Base-by-base conservation (phyloP, 2,329 filamentous ascomycete species). In the Eurotiales sp. region DNA sequence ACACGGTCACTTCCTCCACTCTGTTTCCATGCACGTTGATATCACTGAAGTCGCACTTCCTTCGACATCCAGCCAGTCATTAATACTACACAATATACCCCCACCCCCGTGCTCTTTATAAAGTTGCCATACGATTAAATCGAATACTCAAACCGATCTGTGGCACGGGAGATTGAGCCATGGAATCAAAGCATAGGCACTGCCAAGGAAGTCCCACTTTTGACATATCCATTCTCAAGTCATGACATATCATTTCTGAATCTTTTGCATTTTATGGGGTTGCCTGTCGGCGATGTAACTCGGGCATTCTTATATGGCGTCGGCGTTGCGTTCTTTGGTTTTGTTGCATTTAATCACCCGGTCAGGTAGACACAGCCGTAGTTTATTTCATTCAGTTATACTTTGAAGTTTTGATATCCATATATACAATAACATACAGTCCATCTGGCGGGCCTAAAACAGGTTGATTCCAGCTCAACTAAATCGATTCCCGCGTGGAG, bases 401-500 rank as follows among this genome's bases (percentile, higher is more conserved):
- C n/a, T n/a, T n/a, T n/a, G n/a, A 36, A 17, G n/a, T 15, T 36
- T 17, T 17, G 5, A 27, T n/a, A 40, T 34, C 17, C 27, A 34
- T 34, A 42, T 21, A 49, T 21, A 49, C 22, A 32, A 30, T 30
- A 19, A 8, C 37, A 30, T 50, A 25, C 23, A 37, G 2, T 10
- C 6, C 25, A 25, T 43, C 15, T 12, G 12, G 14, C 11, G 10
- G 10, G 39, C 22, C n/a, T 11, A 8, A 42, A 43, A 8, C 22
- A 4, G 14, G 15, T 27, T 21, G 17, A 50, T 19, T 19, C 30
- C 22, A 37, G 10, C 59, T 48, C 53, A 87, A 81, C 75, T 77
- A 64, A 99, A 95, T 29, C 93, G 80, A 73, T 97, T 91, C 3
- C 93, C 93, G 68, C 90, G 95, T 55, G 78, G 82, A 71, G 86